Evolutionary conservation across 345 rosid genomes (phyloP), one percentile per base, ranked within the genome.

Genomic region (Eucalyptus fibrosa): DNA sequence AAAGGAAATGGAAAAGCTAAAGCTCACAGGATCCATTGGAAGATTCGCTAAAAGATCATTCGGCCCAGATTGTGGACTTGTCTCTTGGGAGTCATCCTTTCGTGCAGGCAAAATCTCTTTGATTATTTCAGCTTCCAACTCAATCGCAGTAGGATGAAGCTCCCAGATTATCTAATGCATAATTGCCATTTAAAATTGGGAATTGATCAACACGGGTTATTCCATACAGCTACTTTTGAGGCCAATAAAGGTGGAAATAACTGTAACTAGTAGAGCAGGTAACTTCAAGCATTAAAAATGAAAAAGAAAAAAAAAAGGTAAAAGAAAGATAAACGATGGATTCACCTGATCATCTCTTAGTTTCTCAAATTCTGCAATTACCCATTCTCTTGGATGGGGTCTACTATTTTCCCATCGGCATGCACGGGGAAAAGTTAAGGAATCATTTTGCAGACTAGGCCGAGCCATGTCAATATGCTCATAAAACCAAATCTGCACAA

Each of bases 391-490:
- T 21, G 91, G 91, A 89, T 90, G 89, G 72, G 93, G 67, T 85
- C 62, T 92, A 65, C 92, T 87, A 47, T 60, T 93, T 91, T 86
- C 93, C 95, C 95, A 93, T 87, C 92, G 91, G 88, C 95, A 87
- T 88, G 91, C 92, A 45, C 95, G 92, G 44, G 95, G 95, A 86
- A 92, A 90, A 30, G 89, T 87, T 85, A 45, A 51, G 65, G 42
- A 60, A 88, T 88, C 45, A 86, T 91, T 90, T 21, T 90, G 51
- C 82, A 92, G 86, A 85, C 49, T 90, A 28, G 94, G 94, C 85
- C 94, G 92, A 89, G 90, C 94, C 87, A 92, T 80, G 89, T 93
- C 92, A 87, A 93, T 91, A 86, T 93, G 94, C 90, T 93, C 94
- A 77, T 91, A 92, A 72, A 88, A 92, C 94, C 94, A 93, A 28